Evolutionary conservation across 352 stramenopile species (phyloP).

Genomic region (Phytopythium vexans): DNA sequence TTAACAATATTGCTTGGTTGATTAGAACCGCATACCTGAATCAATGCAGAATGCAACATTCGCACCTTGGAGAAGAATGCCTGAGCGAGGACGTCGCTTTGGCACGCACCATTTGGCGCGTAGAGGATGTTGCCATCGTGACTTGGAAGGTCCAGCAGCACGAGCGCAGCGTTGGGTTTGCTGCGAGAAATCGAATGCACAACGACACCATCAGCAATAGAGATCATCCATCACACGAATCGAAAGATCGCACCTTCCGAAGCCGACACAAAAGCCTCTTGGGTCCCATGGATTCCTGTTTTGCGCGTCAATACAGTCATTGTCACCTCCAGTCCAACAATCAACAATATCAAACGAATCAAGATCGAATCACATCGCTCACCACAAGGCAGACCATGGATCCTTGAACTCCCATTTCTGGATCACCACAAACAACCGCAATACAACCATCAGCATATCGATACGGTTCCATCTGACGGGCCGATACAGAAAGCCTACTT

Average conservation of each 20-base stretch:
- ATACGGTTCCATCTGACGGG: no score
- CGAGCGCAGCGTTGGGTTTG: slow-evolving; percentile 13
- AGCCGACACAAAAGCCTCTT: slow-evolving; percentile 8
- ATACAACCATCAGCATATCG: no score
- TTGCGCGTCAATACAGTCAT: background rate
- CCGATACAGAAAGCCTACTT: no score
- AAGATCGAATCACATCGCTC: background rate
- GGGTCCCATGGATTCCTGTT: slow-evolving; percentile 7
- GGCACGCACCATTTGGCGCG: slow-evolving; percentile 24
- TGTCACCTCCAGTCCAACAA: background rate
- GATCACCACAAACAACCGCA: background rate
- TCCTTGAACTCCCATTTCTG: slow-evolving; percentile 1
- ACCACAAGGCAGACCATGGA: slow-evolving; percentile 11
- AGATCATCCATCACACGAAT: background rate
- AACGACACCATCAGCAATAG: slow-evolving; percentile 1
- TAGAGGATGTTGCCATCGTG: slow-evolving; percentile 1
- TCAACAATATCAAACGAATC: background rate
- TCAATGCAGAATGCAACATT: background rate
- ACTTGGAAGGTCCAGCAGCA: slow-evolving; percentile 11
- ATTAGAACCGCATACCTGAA: no score
- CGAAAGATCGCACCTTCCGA: slow-evolving; percentile 5
- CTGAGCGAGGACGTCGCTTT: slow-evolving; percentile 42
- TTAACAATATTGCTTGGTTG: background rate
- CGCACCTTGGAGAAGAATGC: slow-evolving; percentile 19
- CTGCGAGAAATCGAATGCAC: background rate